Evolutionary conservation across 2,329 filamentous ascomycete species (phyloP), one percentile per base, ranked within the genome.

Genomic region (Colletotrichum ledebouriae): DNA sequence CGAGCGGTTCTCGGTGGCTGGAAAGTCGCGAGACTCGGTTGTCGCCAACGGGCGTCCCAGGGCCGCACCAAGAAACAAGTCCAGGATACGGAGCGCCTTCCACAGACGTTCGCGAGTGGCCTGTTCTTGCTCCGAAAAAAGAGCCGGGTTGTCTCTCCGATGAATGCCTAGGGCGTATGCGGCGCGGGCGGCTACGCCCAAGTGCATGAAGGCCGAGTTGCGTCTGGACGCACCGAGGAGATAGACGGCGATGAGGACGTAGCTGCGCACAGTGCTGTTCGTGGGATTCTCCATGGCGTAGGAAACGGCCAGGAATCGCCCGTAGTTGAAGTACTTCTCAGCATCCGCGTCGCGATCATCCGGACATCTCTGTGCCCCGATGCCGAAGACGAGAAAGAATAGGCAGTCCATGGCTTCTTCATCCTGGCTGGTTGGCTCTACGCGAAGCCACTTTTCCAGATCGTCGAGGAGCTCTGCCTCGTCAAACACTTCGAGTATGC

Each of bases 121-220:
- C 2, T 72, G 72, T 39, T 79, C 77, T 0, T 63, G 69, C 0
- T 67, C 39, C 1, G 72, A 70, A 25, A 78, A 79, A 0, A 76
- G 64, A 0, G 73, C 72, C 0, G 73, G 73, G 57, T 76, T 74
- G 25, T 79, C 72, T 7, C 73, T 64, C 2, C 74, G 71, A 42
- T 79, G 75, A 1, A 79, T 73, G 0, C 77, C 78, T 6, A 80
- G 69, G 0, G 77, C 74, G 49, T 78, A 77, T 2, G 78, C 78
- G 6, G 82, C 81, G 20, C 78, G 72, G 1, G 77, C 78, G 2
- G 78, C 79, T 46, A 77, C 75, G 3, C 79, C 79, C 2, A 81
- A 73, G 33, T 79, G 75, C 76, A 80, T 78, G 11, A 78, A 80
- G 0, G 79, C 79, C 3, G 79, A 76, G 42, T 80, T 80, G 0